Evolutionary conservation across 805 yeast species (phyloP).

Genomic region (Deakozyma indianensis): DNA sequence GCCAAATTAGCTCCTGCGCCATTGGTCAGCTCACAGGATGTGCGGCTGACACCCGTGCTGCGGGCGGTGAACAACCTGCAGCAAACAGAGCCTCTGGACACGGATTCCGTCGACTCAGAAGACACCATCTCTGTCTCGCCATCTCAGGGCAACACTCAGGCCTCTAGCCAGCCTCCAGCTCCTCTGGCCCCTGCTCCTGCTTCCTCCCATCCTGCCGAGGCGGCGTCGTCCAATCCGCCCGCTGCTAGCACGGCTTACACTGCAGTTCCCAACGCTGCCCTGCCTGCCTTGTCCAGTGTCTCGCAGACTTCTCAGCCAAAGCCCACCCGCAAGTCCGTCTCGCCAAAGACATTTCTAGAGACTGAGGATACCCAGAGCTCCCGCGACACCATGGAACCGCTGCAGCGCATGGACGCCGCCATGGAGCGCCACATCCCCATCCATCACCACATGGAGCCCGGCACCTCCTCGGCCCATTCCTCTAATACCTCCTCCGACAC

Average conservation of each 20-base stretch:
- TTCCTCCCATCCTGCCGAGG: neutral
- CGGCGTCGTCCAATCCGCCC: neutral
- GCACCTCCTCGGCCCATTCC: constrained; percentile 1
- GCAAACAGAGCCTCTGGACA: neutral
- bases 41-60: neutral
- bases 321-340: neutral
- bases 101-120: neutral
- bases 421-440: neutral
- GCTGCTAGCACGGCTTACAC: constrained; percentile 2
- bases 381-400: neutral
- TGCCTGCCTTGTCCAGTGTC: neutral
- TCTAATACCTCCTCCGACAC: neutral
- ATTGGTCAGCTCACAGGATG: neutral
- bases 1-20: neutral
- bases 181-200: neutral
- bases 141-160: neutral
- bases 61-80: neutral
- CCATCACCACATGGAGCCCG: neutral
- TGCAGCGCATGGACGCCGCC: neutral
- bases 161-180: neutral
- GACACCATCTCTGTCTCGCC: neutral
- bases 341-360: neutral
- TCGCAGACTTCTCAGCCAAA: constrained; percentile 3
- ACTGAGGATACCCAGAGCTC: no score
- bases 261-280: constrained; percentile 3